Conservation (phyloP, 73 alveolate genomes). For the Tetrahymena borealis region DNA sequence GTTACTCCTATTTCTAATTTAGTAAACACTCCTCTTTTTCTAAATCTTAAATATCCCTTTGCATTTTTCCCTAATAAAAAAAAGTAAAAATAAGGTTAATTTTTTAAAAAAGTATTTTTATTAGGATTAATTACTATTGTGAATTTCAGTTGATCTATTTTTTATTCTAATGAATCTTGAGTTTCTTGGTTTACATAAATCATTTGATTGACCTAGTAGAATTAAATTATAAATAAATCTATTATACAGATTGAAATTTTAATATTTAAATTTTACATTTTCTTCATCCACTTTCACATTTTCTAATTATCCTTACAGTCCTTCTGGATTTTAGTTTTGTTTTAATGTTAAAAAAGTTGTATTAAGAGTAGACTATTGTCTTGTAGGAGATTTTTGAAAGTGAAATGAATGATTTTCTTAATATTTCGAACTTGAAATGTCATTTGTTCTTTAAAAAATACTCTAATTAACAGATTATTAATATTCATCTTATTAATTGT, state of each 20-base stretch:
- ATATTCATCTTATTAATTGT: neutral
- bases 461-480: neutral
- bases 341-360: neutral
- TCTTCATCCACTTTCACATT: neutral
- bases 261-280: too few species aligned
- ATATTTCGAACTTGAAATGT: neutral
- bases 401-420: neutral
- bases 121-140: neutral
- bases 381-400: neutral
- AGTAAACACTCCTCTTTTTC: neutral
- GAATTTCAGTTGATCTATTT: neutral
- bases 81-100: neutral
- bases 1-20: neutral
- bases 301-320: neutral
- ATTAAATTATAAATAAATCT: too few species aligned
- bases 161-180: neutral
- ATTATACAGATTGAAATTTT: too few species aligned
- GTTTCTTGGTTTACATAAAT: neutral
- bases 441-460: neutral
- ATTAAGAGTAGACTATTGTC: neutral
- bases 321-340: neutral
- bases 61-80: neutral
- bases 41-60: neutral
- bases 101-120: too few species aligned
- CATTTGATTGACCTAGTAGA: neutral